phyloP scores from a whole-genome alignment of 2,329 filamentous ascomycete genomes.

The Fusarium hainanense region DNA sequence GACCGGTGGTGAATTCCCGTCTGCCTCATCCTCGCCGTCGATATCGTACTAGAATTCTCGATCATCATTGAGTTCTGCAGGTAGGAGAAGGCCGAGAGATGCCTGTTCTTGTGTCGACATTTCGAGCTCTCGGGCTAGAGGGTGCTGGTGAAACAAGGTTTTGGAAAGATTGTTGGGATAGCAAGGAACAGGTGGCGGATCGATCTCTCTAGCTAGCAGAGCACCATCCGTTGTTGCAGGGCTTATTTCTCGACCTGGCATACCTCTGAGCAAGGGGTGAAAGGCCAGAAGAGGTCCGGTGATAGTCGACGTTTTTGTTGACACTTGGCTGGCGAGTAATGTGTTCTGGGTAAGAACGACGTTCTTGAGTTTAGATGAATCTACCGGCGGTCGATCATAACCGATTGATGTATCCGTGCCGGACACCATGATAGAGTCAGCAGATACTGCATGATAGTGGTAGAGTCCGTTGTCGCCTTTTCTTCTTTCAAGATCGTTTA shows the following conservation, averaged over 20 bases:
- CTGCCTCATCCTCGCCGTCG: conserved; percentile 50
- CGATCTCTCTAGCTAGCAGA: conserved; percentile 49
- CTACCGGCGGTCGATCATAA: conserved; percentile 5
- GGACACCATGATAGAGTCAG: conserved; percentile 22
- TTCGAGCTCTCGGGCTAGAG: conserved; percentile 48
- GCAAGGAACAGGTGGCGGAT: conserved; percentile 46
- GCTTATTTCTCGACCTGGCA: conserved; percentile 54
- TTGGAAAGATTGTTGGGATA: conserved; percentile 52
- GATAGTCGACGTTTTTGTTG: not conserved
- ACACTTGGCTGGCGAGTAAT: conserved; percentile 8
- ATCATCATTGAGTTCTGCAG: conserved; percentile 46
- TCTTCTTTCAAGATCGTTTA: conserved; percentile 36
- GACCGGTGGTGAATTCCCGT: conserved; percentile 40
- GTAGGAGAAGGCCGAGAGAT: conserved; percentile 50
- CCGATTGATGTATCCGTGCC: conserved; percentile 18
- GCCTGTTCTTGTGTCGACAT: conserved; percentile 47
- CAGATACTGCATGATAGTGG: conserved; percentile 1
- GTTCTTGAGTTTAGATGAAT: conserved; percentile 8
- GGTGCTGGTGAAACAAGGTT: conserved; percentile 52
- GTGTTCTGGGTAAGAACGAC: conserved; percentile 14
- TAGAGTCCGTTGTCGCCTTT: not conserved
- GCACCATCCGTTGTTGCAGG: conserved; percentile 53
- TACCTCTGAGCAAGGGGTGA: conserved; percentile 58
- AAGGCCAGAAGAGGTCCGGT: conserved; percentile 27
- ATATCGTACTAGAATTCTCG: conserved; percentile 54